Base-by-base conservation (phyloP, 257 asterid species). In the Linaria vulgaris region DNA sequence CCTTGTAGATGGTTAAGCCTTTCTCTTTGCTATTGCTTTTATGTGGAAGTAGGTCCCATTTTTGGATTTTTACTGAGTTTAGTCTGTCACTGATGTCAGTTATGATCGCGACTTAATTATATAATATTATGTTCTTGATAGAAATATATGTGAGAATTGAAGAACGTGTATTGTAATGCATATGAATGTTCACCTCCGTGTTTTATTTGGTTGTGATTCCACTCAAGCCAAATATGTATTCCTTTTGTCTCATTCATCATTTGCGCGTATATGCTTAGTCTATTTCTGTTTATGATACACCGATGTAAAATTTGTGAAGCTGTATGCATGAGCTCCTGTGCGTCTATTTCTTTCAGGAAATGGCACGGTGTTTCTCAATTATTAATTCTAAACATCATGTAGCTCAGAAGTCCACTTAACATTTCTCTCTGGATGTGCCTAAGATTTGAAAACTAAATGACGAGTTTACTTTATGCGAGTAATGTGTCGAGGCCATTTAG, bases 41-140 rank as follows among this genome's bases (percentile, higher is more conserved):
- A 15, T 48, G 19, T 38, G 56, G 55, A 68, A 48, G n/a, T 46
- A 55, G 43, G 24, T n/a, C 12, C 34, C 68, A 27, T 21, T 15
- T 45, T 59, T 43, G 11, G 25, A 46, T 20, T 53, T 49, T 54
- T 47, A 13, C 20, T 48, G 21, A 12, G 60, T 57, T 46, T 43
- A 12, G 7, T 19, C 20, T 34, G 10, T 34, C 1, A 34, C 5
- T 34, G 41, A 34, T 34, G 41, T 34, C 11, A 34, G 41, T 27
- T 27, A 34, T 34, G 9, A 7, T 3, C 5, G 41, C 41, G n/a
- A n/a, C n/a, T n/a, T n/a, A 34, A 34, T 34, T 34, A 34, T 34
- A 34, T 34, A 34, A 7, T 34, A 34, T 34, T 3, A 3, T 34
- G 41, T 34, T 11, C 41, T 34, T 34, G 41, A 34, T 7, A 34